phyloP scores from a whole-genome alignment of 176 grass and related monocot genomes.

The Pontederia crassipes region DNA sequence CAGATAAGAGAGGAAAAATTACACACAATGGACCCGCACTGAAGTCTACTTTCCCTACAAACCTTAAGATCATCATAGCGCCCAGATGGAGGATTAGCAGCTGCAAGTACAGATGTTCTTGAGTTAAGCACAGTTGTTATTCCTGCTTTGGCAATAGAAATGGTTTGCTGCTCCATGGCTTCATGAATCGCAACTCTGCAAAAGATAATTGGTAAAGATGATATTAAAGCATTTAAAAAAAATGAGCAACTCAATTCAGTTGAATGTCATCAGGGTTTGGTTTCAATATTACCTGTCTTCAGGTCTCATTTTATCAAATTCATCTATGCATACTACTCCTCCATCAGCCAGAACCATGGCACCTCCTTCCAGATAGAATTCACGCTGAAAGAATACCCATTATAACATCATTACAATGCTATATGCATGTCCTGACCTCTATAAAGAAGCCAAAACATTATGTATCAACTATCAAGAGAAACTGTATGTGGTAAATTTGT shows the following conservation, averaged over 20 bases:
- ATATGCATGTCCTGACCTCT: too few species aligned
- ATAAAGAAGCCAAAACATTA: too few species aligned
- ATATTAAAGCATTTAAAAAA: slow-evolving; percentile 9
- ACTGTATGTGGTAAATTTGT: not conserved
- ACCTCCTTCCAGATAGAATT: slow-evolving; percentile 99
- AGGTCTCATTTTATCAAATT: slow-evolving; percentile 99
- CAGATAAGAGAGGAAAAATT: too few species aligned
- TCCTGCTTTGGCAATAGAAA: slow-evolving; percentile 98
- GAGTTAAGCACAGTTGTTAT: slow-evolving; percentile 97
- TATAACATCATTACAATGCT: too few species aligned
- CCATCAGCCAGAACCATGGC: slow-evolving; percentile 97
- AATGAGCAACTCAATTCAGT: not conserved
- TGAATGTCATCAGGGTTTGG: not conserved
- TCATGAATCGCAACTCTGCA: slow-evolving; percentile 95
- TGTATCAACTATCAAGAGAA: too few species aligned
- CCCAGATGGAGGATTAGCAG: slow-evolving; percentile 87
- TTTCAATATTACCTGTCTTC: slow-evolving; percentile 62
- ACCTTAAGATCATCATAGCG: slow-evolving; percentile 98
- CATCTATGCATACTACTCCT: slow-evolving; percentile 95
- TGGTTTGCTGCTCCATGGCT: slow-evolving; percentile 98
- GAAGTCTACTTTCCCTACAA: too few species aligned
- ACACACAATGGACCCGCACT: too few species aligned
- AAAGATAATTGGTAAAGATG: not conserved
- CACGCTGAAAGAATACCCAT: slow-evolving; percentile 39
- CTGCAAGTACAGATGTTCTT: slow-evolving; percentile 93